A percentile compares a stretch with the other conserved stretches of the same genome.
These are phyloP conservation scores for Globisporangium rhizosaccharum DNA, from an alignment of 352 stramenopile species.

Conservation along the genomic window DNA sequence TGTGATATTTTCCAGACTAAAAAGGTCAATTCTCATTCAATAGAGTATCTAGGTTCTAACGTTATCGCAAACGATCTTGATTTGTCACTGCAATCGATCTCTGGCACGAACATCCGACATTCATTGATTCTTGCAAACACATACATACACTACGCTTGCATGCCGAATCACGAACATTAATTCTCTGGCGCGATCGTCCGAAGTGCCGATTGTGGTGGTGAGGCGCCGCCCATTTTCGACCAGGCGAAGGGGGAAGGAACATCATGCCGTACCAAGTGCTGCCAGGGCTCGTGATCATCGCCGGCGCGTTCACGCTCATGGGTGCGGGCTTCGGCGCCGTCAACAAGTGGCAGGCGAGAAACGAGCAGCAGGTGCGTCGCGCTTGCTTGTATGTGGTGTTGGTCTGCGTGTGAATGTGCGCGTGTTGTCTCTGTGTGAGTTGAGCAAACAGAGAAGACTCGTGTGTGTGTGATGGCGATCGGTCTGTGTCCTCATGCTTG, in stretches of 20 bases:
- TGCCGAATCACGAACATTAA: not conserved
- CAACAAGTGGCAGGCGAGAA: constrained; percentile 69
- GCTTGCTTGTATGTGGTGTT: not conserved
- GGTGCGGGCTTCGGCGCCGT: constrained; percentile 61
- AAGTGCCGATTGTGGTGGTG: constrained; percentile 14
- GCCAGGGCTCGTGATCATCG: constrained; percentile 73
- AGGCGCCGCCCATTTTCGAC: constrained; percentile 7
- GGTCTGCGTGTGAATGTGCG: not conserved
- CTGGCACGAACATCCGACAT: not conserved
- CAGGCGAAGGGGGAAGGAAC: not conserved
- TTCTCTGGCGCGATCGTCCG: not conserved
- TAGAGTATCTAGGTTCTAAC: too few relatives aligned
- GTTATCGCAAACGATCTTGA: too few relatives aligned
- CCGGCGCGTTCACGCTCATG: constrained; percentile 72
- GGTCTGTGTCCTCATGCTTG: not conserved
- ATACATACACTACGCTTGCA: not conserved
- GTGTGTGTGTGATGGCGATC: not conserved
- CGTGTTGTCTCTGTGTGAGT: not conserved
- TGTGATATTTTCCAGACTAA: too few relatives aligned
- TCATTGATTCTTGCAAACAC: not conserved
- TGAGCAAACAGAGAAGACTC: not conserved
- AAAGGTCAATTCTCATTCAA: too few relatives aligned
- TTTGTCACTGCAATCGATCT: not conserved
- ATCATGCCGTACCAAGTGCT: constrained; percentile 86
- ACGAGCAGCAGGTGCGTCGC: constrained; percentile 59